phyloP scores from a whole-genome alignment of 179 eudicot genomes.

The Spinacia oleracea region DNA sequence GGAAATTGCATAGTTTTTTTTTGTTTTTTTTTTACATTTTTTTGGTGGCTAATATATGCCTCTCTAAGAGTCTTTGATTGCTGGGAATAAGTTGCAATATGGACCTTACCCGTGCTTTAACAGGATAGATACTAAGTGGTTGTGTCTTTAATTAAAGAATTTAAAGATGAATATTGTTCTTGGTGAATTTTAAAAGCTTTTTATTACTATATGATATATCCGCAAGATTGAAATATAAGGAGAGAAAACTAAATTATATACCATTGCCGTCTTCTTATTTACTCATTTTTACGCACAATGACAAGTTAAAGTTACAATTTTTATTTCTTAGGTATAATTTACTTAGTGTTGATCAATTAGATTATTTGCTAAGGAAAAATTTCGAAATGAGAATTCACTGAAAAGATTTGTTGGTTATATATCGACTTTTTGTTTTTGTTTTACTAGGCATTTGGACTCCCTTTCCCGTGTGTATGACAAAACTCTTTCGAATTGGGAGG shows the following conservation, averaged over 20 bases:
- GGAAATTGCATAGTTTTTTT: no score
- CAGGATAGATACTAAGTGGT: no score
- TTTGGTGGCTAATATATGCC: background rate
- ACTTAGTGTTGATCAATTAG: background rate
- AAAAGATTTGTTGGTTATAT: background rate
- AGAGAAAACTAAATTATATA: background rate
- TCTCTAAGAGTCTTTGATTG: no score
- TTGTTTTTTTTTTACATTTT: background rate
- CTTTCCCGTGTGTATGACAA: constrained; percentile 58
- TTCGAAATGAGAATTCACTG: constrained; percentile 8
- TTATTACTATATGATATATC: background rate
- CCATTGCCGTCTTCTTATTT: background rate
- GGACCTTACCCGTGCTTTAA: background rate
- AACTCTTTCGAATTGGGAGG: constrained; percentile 42
- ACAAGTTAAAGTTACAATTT: background rate
- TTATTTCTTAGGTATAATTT: no score
- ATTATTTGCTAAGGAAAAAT: background rate
- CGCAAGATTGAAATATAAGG: background rate
- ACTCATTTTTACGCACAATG: background rate
- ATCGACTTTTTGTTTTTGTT: constrained; percentile 12
- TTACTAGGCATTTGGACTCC: constrained; percentile 58
- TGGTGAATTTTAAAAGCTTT: background rate
- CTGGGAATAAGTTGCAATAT: background rate
- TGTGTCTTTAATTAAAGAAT: background rate
- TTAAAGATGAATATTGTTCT: background rate